Base-by-base conservation (phyloP, 2,329 filamentous ascomycete genomes). In the Aspergillus intermedius region DNA sequence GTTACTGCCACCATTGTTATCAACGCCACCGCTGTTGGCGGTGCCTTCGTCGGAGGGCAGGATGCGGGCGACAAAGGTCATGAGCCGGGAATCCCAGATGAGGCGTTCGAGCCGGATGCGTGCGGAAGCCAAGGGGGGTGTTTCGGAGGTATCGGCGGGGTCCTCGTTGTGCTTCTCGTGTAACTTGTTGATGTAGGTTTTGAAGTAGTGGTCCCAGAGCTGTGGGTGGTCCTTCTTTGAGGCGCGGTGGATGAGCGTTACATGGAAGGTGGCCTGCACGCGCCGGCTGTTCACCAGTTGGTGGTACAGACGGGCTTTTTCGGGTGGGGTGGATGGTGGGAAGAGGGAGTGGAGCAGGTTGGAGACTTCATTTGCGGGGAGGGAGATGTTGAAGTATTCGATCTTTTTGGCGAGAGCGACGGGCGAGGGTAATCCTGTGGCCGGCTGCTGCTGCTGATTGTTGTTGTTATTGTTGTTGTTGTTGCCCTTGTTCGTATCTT, bases 221-320 rank as follows among this genome's bases (percentile, higher is more conserved):
- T 84, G 79, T 0, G 83, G 78, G 54, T 84, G 69, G 25, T 84
- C 71, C 37, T 75, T 74, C 8, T 81, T 73, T 2, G 74, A 75
- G 9, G 84, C 82, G 42, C 85, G 84, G 68, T 98, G 93, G 66
- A 96, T 89, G 35, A 98, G 79, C 0, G 93, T 98, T 49, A 98
- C 88, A 65, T 98, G 93, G 66, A 97, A 98, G 37, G 83, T 78
- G n/a, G 78, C 64, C 68, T 97, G 91, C 5, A 97, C 72, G 47
- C 93, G 87, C 17, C 84, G 79, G 2, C 77, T 79, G 57, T 86
- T 78, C 66, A 86, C 80, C 30, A 98, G 78, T 49, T 88, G 81
- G 59, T 79, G 80, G 73, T 87, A 98, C 62, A 95, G 84, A 19
- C 73, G 76, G n/a, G 80, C 73, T 28, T 73, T 75, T 13, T 79